Evolutionary conservation across 257 asterid species (phyloP).

Genomic region (Oldenlandia corymbosa): DNA sequence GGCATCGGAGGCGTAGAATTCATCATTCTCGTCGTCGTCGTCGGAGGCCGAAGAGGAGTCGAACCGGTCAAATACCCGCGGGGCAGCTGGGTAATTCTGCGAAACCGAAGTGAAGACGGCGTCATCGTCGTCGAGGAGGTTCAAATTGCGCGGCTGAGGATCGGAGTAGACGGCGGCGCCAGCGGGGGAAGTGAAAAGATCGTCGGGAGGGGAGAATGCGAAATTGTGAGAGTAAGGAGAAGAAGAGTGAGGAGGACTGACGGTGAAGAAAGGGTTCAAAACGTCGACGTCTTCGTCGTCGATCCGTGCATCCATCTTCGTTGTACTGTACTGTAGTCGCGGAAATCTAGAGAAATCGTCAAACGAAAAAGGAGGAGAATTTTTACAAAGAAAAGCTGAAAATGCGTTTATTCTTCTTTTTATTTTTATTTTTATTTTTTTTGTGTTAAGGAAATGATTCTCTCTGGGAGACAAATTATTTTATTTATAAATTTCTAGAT

Average conservation of each 20-base stretch:
- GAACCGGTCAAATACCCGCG: slow-evolving; percentile 77
- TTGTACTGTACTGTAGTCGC: slow-evolving; percentile 18
- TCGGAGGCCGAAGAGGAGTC: slow-evolving; percentile 59
- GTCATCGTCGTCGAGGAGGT: not conserved
- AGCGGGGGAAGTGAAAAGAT: slow-evolving; percentile 23
- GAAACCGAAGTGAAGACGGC: slow-evolving; percentile 18
- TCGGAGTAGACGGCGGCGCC: slow-evolving; percentile 17
- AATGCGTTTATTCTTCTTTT: not conserved
- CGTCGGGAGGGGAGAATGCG: slow-evolving; percentile 22
- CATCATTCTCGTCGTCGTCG: slow-evolving; percentile 65
- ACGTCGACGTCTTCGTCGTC: slow-evolving; percentile 36
- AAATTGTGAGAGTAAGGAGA: slow-evolving; percentile 33
- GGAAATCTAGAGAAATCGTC: slow-evolving; percentile 22
- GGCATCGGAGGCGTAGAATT: slow-evolving; percentile 33
- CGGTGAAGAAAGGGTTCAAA: slow-evolving; percentile 24
- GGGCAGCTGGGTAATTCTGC: slow-evolving; percentile 28
- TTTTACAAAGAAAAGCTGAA: not conserved
- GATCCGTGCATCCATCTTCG: slow-evolving; percentile 51
- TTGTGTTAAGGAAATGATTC: not conserved
- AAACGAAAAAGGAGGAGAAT: not conserved
- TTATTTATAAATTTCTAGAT: no score
- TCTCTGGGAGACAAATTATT: no score
- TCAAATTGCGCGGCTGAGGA: not conserved
- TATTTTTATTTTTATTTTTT: no score
- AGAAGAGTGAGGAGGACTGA: slow-evolving; percentile 15